phyloP scores from a whole-genome alignment of 805 yeast species.

The Saccharomycopsis microspora region DNA sequence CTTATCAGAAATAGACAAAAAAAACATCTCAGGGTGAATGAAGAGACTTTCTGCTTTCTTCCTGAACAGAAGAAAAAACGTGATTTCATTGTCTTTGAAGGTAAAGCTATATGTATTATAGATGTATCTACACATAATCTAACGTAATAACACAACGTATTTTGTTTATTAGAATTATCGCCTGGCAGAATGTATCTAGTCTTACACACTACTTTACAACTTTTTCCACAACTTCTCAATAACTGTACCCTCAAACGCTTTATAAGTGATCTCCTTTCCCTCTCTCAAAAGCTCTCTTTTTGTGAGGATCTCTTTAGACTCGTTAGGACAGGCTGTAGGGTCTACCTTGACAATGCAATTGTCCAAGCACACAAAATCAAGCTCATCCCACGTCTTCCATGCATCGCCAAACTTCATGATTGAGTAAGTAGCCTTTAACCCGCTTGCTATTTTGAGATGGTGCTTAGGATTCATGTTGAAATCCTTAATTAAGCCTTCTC shows the following conservation, averaged over 20 bases:
- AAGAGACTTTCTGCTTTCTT: no score
- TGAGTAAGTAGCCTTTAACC: conserved; percentile 5
- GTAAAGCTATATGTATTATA: no score
- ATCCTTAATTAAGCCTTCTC: conserved; percentile 8
- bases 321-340: background rate
- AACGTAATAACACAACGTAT: no score
- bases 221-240: background rate
- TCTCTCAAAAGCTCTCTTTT: conserved; percentile 1
- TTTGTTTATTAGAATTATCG: no score
- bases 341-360: conserved; percentile 6
- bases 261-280: conserved; percentile 7
- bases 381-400: conserved; percentile 15
- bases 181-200: no score
- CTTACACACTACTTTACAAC: no score
- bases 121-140: no score
- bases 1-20: no score
- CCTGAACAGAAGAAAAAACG: no score
- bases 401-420: conserved; percentile 1
- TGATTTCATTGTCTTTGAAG: no score
- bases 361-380: conserved; percentile 13
- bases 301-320: background rate
- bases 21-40: no score
- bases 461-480: conserved; percentile 12
- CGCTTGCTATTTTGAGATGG: conserved; percentile 9
- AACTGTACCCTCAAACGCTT: conserved; percentile 6